Evolutionary conservation across 192 early-diverging fungal genomes (phyloP).

Genomic region (Coemansia sp.): DNA sequence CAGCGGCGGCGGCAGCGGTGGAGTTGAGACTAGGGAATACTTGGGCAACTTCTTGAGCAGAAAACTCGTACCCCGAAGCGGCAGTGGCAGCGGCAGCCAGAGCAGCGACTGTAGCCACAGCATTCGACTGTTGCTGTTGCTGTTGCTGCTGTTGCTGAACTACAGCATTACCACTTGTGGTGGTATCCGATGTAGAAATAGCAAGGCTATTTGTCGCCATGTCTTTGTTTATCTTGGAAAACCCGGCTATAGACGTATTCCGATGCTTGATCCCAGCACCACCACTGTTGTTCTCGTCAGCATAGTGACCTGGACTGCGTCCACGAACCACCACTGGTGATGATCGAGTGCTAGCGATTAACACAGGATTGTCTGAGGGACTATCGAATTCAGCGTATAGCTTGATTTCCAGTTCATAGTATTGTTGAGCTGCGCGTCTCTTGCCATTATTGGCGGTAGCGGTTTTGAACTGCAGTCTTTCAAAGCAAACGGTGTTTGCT

Average conservation of each 20-base stretch:
- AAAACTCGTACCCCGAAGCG: conserved; percentile 7
- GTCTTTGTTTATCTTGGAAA: too few relatives aligned
- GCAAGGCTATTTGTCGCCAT: too few relatives aligned
- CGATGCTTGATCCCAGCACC: neutral
- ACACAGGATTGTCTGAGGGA: conserved; percentile 49
- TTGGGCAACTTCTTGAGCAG: conserved; percentile 1
- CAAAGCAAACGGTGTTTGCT: conserved; percentile 69
- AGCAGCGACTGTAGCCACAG: neutral
- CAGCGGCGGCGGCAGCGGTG: neutral
- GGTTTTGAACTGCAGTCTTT: conserved; percentile 94
- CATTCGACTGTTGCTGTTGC: neutral
- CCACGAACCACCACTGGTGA: conserved; percentile 89
- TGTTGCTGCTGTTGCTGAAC: neutral
- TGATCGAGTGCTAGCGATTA: conserved; percentile 68
- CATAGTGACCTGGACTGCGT: conserved; percentile 91
- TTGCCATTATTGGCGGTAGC: conserved; percentile 96
- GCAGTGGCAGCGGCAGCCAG: conserved; percentile 9
- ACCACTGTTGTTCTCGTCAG: conserved; percentile 45
- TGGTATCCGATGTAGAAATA: neutral
- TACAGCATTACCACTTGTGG: neutral
- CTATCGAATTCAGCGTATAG: conserved; percentile 70
- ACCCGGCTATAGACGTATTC: too few relatives aligned
- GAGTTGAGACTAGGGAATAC: conserved; percentile 6
- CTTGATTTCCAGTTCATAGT: conserved; percentile 80
- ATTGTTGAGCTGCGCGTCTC: conserved; percentile 90